phyloP scores from a whole-genome alignment of 2,329 filamentous ascomycete species.

The Cadophora malorum region DNA sequence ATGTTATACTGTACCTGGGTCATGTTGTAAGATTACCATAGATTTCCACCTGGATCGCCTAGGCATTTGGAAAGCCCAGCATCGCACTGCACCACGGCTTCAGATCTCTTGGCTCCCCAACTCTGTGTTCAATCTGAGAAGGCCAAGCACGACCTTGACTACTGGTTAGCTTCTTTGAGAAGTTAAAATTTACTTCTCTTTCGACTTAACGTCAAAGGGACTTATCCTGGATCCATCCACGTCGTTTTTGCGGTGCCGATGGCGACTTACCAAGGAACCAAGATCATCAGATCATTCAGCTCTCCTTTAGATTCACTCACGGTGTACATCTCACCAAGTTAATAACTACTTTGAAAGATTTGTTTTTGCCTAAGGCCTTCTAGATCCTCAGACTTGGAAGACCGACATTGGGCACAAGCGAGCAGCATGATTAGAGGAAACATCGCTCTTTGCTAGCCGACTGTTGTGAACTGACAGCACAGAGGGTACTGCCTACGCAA shows the following conservation, averaged over 20 bases:
- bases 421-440: neutral
- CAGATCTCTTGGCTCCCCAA: neutral
- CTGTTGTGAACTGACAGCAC: neutral
- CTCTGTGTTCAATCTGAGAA: no score
- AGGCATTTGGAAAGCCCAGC: neutral
- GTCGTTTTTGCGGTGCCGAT: no score
- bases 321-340: neutral
- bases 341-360: no score
- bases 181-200: no score
- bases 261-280: no score
- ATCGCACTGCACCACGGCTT: neutral
- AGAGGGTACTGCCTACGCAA: neutral
- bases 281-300: neutral
- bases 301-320: neutral
- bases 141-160: no score
- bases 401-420: neutral
- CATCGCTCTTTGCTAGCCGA: neutral
- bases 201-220: no score
- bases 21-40: neutral
- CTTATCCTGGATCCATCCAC: no score
- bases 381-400: neutral
- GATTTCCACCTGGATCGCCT: neutral
- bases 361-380: neutral
- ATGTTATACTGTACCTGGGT: neutral
- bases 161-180: no score